Evolutionary conservation across 2,329 filamentous ascomycete genomes (phyloP).

Genomic region (Penicillium sp.): DNA sequence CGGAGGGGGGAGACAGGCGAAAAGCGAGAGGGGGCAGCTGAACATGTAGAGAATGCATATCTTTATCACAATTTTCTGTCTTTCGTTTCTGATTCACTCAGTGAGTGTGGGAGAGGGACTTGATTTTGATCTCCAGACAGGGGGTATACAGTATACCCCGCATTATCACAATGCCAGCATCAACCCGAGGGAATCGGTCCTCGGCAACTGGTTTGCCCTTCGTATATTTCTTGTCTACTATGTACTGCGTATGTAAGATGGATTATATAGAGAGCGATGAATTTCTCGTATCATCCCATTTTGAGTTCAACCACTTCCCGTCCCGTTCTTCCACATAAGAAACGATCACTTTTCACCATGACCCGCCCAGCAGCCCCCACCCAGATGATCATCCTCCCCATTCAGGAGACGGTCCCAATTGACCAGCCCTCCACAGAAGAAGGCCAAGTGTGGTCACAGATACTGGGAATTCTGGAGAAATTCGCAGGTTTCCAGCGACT

Average conservation of each 20-base stretch:
- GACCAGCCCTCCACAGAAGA: conserved; percentile 62
- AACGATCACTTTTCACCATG: conserved; percentile 7
- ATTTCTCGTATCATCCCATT: neutral
- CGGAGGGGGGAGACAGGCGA: no score
- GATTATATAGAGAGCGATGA: conserved; percentile 1
- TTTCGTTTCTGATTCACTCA: neutral
- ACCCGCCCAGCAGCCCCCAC: conserved; percentile 24
- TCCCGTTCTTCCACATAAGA: conserved; percentile 7
- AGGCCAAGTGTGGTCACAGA: conserved; percentile 26
- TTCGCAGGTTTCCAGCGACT: conserved; percentile 30
- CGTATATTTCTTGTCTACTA: neutral
- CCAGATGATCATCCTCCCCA: conserved; percentile 39
- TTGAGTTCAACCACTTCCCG: neutral
- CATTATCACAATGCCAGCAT: conserved; percentile 9
- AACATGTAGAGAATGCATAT: no score
- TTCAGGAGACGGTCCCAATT: conserved; percentile 41
- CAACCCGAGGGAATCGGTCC: conserved; percentile 17
- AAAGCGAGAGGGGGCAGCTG: no score
- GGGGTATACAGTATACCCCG: conserved; percentile 20
- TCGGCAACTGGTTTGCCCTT: conserved; percentile 7
- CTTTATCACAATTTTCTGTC: no score
- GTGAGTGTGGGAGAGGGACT: neutral
- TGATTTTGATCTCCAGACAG: neutral
- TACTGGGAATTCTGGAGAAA: conserved; percentile 22
- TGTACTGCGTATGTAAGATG: neutral